Conservation (phyloP, 345 rosid species). For the Aquilaria sinensis region DNA sequence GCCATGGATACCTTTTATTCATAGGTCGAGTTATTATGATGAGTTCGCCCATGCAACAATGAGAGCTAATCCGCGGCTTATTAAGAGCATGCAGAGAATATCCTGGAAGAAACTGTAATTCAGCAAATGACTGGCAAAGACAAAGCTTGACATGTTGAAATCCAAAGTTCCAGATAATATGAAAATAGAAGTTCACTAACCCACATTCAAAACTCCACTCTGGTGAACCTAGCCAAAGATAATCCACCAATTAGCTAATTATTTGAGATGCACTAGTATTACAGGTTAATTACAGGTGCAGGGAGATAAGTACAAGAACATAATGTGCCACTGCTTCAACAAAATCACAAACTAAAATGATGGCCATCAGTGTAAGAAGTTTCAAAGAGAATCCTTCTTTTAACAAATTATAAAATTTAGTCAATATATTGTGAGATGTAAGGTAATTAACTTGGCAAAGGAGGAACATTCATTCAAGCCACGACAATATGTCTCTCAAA, state of each 20-base stretch:
- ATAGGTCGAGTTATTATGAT: constrained; percentile 40
- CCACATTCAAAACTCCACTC: constrained; percentile 40
- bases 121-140: neutral
- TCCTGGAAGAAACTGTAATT: constrained; percentile 34
- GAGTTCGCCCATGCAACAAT: constrained; percentile 69
- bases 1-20: constrained; percentile 38
- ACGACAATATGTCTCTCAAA: too few species aligned
- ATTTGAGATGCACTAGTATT: neutral
- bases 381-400: too few species aligned
- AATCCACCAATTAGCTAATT: constrained; percentile 24
- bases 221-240: constrained; percentile 40
- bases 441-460: too few species aligned
- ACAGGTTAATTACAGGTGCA: too few species aligned
- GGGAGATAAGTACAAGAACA: too few species aligned
- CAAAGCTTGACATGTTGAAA: constrained; percentile 2
- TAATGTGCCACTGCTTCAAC: too few species aligned
- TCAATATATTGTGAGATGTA: too few species aligned
- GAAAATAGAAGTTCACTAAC: constrained; percentile 28
- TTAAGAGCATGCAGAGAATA: constrained; percentile 26
- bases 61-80: constrained; percentile 18
- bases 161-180: constrained; percentile 3
- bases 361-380: too few species aligned
- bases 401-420: too few species aligned
- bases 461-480: too few species aligned
- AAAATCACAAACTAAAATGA: too few species aligned